Evolutionary conservation across 495 filamentous ascomycete genomes (phyloP).

Genomic region (Xylaria palmicola): DNA sequence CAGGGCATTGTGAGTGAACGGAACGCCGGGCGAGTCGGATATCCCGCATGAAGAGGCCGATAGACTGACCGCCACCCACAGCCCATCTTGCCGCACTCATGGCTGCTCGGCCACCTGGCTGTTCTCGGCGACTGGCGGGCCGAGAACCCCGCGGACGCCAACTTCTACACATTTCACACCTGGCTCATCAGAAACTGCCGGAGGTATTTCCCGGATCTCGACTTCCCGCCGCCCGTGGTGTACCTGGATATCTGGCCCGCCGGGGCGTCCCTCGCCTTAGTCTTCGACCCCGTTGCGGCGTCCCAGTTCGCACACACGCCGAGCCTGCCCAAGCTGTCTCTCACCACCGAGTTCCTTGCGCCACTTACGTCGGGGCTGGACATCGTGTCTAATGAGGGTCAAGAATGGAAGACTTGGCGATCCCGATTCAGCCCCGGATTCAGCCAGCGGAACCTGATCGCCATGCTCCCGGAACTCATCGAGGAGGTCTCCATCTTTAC

Average conservation of each 20-base stretch:
- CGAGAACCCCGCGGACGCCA: conserved; percentile 25
- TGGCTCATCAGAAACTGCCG: conserved; percentile 25
- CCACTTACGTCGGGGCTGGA: conserved; percentile 31
- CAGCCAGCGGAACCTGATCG: conserved; percentile 36
- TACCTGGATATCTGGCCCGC: conserved; percentile 52
- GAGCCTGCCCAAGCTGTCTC: conserved; percentile 21
- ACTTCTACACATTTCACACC: conserved; percentile 23
- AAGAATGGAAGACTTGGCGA: conserved; percentile 38
- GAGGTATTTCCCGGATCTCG: conserved; percentile 30
- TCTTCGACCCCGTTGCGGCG: conserved; percentile 38
- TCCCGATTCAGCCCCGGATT: conserved; percentile 42
- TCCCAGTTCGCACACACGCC: conserved; percentile 27
- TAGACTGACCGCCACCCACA: conserved; percentile 3
- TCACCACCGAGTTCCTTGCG: conserved; percentile 16
- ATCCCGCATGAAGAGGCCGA: background rate
- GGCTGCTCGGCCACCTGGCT: conserved; percentile 24
- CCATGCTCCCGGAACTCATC: conserved; percentile 38
- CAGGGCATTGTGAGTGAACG: conserved; percentile 29
- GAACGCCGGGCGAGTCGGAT: background rate
- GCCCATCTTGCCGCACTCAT: conserved; percentile 30
- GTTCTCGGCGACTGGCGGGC: conserved; percentile 24
- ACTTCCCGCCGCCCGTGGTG: conserved; percentile 27
- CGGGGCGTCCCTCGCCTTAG: conserved; percentile 23
- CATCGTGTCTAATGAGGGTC: conserved; percentile 34
- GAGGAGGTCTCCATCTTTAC: conserved; percentile 37